These are phyloP conservation scores for Euphorbia celastroides DNA, from an alignment of 441 rosid genomes.

Conservation along the genomic window DNA sequence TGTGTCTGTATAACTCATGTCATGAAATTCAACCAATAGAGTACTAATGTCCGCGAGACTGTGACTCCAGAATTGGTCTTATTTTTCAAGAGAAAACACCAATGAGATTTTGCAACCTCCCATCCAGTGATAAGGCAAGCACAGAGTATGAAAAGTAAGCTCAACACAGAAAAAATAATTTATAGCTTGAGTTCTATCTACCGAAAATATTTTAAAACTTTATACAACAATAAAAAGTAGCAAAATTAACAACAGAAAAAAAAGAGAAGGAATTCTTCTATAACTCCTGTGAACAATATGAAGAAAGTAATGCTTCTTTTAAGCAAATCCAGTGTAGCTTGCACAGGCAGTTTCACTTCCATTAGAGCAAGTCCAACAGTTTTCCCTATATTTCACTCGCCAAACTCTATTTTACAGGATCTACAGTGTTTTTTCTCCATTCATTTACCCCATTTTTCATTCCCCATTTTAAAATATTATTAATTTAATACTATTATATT, in stretches of 20 bases:
- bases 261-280: neutral
- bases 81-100: neutral
- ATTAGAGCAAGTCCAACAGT: too few species aligned
- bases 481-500: too few species aligned
- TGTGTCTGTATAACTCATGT: neutral
- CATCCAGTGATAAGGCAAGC: neutral
- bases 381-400: too few species aligned
- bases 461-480: too few species aligned
- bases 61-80: neutral
- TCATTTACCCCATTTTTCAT: too few species aligned
- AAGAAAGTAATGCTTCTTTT: neutral
- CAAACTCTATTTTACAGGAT: too few species aligned
- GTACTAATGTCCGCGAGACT: neutral
- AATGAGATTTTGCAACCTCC: neutral
- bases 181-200: neutral
- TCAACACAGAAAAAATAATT: neutral
- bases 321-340: neutral
- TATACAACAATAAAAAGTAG: slow-evolving; percentile 7
- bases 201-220: neutral
- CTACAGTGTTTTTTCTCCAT: too few species aligned
- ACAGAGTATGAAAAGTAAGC: neutral
- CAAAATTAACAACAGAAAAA: neutral
- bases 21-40: neutral
- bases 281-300: neutral
- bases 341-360: neutral